Evolutionary conservation across 345 rosid genomes (phyloP).

Genomic region (Pugionium dolabratum): DNA sequence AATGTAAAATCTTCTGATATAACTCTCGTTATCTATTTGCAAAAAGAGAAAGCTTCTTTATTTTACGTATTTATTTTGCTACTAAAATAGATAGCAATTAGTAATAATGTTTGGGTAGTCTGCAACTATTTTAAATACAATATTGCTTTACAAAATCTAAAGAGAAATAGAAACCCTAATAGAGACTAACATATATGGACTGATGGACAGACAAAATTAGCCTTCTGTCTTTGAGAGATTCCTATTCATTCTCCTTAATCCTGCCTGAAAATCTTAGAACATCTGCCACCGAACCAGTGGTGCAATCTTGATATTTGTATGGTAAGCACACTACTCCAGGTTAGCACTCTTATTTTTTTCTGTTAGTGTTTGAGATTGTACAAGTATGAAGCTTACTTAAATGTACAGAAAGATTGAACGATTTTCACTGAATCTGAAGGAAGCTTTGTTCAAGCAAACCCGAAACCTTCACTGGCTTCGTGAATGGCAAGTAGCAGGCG

Average conservation of each 20-base stretch:
- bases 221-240: conserved; percentile 8
- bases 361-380: background rate
- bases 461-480: conserved; percentile 96
- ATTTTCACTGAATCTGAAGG: conserved; percentile 16
- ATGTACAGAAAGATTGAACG: conserved; percentile 35
- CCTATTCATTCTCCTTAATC: conserved; percentile 32
- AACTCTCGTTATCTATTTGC: no score
- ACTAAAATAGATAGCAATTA: conserved; percentile 15
- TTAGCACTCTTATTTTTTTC: background rate
- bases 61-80: background rate
- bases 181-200: conserved; percentile 37
- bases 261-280: conserved; percentile 34
- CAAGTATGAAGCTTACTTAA: conserved; percentile 15
- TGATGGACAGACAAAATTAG: conserved; percentile 22
- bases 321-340: background rate
- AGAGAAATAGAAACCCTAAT: conserved; percentile 9
- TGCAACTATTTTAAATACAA: conserved; percentile 23
- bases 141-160: conserved; percentile 37
- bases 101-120: conserved; percentile 16
- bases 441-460: conserved; percentile 65
- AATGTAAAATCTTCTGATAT: no score
- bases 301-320: background rate
- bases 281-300: conserved; percentile 23
- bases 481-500: conserved; percentile 92
- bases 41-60: no score